Conservation (phyloP, 352 stramenopile genomes). For the Phytopythium delawarense region DNA sequence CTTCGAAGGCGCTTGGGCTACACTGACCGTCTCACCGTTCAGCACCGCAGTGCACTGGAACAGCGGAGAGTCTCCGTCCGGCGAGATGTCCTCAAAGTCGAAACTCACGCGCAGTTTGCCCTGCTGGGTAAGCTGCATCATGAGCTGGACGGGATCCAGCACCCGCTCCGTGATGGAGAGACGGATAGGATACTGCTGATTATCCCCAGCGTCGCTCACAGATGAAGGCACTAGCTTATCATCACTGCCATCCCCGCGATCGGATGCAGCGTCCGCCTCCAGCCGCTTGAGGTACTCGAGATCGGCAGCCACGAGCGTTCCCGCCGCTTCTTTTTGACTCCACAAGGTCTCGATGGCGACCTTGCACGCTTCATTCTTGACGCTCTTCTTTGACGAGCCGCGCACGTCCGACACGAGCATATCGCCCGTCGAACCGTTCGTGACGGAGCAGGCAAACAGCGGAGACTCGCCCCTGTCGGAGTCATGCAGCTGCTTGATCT, state of each 20-base stretch:
- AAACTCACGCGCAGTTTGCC: slow-evolving; percentile 36
- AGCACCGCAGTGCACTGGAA: slow-evolving; percentile 54
- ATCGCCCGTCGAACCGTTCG: slow-evolving; percentile 30
- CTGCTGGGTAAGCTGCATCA: slow-evolving; percentile 55
- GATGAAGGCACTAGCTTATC: neutral
- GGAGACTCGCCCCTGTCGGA: slow-evolving; percentile 49
- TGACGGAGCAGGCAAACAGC: slow-evolving; percentile 55
- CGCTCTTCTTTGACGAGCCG: slow-evolving; percentile 58
- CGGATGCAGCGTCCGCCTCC: slow-evolving; percentile 5
- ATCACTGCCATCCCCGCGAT: neutral
- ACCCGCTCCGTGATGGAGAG: slow-evolving; percentile 36
- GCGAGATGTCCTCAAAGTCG: slow-evolving; percentile 44
- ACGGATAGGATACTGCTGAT: slow-evolving; percentile 12
- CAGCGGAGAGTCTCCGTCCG: slow-evolving; percentile 26
- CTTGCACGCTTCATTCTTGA: slow-evolving; percentile 65
- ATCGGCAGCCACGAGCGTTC: slow-evolving; percentile 48
- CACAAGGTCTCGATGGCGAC: slow-evolving; percentile 71
- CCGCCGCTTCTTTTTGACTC: slow-evolving; percentile 59
- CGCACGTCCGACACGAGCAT: slow-evolving; percentile 49
- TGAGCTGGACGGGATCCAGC: slow-evolving; percentile 33
- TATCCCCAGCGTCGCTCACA: neutral
- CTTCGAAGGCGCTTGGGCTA: slow-evolving; percentile 52
- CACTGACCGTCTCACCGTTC: slow-evolving; percentile 35
- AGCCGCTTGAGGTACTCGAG: slow-evolving; percentile 45
- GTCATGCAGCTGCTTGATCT: slow-evolving; percentile 41